Conservation (phyloP, 2,329 filamentous ascomycete genomes). For the Fusarium goolgardi region DNA sequence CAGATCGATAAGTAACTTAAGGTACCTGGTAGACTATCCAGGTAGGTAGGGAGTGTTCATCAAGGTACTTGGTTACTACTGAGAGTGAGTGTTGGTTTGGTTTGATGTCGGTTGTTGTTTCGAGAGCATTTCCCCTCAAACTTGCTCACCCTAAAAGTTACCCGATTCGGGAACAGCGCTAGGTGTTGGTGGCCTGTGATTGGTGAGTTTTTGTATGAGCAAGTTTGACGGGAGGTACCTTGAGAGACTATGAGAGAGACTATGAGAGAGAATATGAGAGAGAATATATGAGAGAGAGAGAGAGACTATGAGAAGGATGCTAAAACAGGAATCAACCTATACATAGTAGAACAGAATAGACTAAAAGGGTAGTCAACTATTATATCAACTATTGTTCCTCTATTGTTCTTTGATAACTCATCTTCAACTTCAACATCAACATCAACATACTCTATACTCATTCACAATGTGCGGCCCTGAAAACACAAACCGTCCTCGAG, state of each 20-base stretch:
- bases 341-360: too few species aligned
- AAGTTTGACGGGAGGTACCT: slow-evolving; percentile 26
- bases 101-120: slow-evolving; percentile 16
- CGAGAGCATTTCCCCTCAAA: slow-evolving; percentile 42
- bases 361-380: background rate
- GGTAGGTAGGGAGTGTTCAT: slow-evolving; percentile 16
- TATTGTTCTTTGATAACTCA: background rate
- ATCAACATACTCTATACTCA: background rate
- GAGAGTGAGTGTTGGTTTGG: background rate
- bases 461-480: slow-evolving; percentile 61
- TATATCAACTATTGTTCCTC: background rate
- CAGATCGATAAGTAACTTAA: too few species aligned
- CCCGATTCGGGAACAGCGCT: slow-evolving; percentile 45
- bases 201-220: slow-evolving; percentile 43
- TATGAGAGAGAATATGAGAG: slow-evolving; percentile 40
- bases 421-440: background rate
- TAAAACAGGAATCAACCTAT: background rate
- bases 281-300: slow-evolving; percentile 37
- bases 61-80: slow-evolving; percentile 24
- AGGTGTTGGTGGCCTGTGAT: slow-evolving; percentile 43
- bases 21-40: too few species aligned
- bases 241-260: slow-evolving; percentile 41
- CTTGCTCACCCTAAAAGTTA: slow-evolving; percentile 46
- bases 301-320: slow-evolving; percentile 39
- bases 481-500: slow-evolving; percentile 54